Evolutionary conservation across 225 moss, liverwort and hornwort species (phyloP), one percentile per base, ranked within the genome.

Genomic region (Sphagnum tenellum): DNA sequence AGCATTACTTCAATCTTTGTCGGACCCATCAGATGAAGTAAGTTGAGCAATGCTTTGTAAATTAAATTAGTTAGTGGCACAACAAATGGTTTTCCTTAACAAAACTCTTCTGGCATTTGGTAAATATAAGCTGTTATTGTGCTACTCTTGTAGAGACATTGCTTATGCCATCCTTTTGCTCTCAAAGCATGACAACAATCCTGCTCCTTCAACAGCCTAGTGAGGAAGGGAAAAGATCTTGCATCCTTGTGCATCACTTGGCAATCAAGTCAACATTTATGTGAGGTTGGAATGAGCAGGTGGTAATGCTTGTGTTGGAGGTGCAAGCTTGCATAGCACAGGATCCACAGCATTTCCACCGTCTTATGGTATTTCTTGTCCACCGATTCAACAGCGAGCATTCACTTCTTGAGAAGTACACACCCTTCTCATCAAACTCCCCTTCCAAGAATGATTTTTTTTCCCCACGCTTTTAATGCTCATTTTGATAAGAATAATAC

Each of bases 251-350:
- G 29, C 29, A 29, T 29, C 29, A 29, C 29, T 29, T 29, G 29
- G 29, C 29, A 29, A 29, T 29, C 29, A 29, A 70, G 8, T 46
- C 56, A 63, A 4, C 50, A 64, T 65, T 59, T 48, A 2, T 9
- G 44, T 44, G 5, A 50, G 46, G 29, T 29, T 29, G 2, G 29
- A 7, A 12, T 51, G 44, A 57, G 1, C 74, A 96, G 95, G 95
- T 96, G 60, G 95, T 96, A 62, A 83, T 91, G 67, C 86, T 96
- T 52, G 95, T 89, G 55, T 74, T 96, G 76, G 92, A 96, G 76
- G 88, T 96, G 47, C 95, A 92, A 85, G 95, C 95, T 45, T 85
- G 84, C 74, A 96, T 96, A 68, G 95, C 95, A 3, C 75, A 72
- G 73, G 95, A 96, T 71, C 56, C 85, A 65, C 92, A 88, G 61